Evolutionary conservation across 2,329 filamentous ascomycete species (phyloP).

Genomic region (Fusarium graminum): DNA sequence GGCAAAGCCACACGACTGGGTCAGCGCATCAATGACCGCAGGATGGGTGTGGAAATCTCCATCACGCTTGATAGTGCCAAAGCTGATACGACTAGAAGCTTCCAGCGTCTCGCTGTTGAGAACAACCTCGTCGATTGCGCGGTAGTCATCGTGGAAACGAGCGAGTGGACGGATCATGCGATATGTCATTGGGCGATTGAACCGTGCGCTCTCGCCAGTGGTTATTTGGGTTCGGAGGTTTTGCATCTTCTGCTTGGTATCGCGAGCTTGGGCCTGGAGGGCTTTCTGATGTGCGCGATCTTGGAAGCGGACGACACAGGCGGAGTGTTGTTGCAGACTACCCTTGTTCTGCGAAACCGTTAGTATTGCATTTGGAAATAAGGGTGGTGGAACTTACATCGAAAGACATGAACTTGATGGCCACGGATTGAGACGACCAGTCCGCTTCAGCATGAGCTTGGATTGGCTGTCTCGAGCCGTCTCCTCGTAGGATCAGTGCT

Average conservation of each 20-base stretch:
- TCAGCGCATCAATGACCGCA: slow-evolving; percentile 41
- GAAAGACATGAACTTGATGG: slow-evolving; percentile 38
- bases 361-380: fast-evolving
- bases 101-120: slow-evolving; percentile 40
- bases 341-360: slow-evolving; percentile 5
- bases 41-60: slow-evolving; percentile 41
- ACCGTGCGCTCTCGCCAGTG: slow-evolving; percentile 29
- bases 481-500: slow-evolving; percentile 29
- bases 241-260: slow-evolving; percentile 34
- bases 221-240: slow-evolving; percentile 31
- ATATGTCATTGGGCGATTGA: slow-evolving; percentile 44
- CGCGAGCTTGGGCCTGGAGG: slow-evolving; percentile 2
- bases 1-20: slow-evolving; percentile 41
- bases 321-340: slow-evolving; percentile 28
- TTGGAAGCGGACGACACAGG: slow-evolving; percentile 32
- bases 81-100: slow-evolving; percentile 34
- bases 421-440: slow-evolving; percentile 18
- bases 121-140: slow-evolving; percentile 39
- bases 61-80: slow-evolving; percentile 34
- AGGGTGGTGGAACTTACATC: not conserved
- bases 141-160: slow-evolving; percentile 42
- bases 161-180: slow-evolving; percentile 42
- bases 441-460: slow-evolving; percentile 40
- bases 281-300: slow-evolving; percentile 21
- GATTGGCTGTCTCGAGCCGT: slow-evolving; percentile 18